phyloP scores from a whole-genome alignment of 2,329 filamentous ascomycete species.

The Alternaria angustiovoidea region DNA sequence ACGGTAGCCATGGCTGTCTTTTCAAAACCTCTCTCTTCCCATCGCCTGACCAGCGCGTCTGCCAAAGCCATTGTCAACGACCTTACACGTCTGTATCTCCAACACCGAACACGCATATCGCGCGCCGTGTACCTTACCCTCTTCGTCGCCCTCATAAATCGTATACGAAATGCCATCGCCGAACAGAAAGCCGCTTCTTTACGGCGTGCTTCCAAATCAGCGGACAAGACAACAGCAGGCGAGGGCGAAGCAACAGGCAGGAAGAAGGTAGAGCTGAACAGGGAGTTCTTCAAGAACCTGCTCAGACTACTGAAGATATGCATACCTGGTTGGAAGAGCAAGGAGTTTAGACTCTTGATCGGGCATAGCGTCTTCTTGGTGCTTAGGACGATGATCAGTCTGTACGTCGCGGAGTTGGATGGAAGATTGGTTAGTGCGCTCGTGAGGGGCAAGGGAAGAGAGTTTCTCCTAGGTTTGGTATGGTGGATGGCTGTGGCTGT shows the following conservation, averaged over 20 bases:
- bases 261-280: conserved; percentile 90
- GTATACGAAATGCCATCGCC: conserved; percentile 87
- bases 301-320: conserved; percentile 83
- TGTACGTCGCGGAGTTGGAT: conserved; percentile 96
- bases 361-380: conserved; percentile 95
- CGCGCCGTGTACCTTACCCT: conserved; percentile 52
- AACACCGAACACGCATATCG: conserved; percentile 53
- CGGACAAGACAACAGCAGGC: conserved; percentile 49
- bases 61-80: conserved; percentile 50
- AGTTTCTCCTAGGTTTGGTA: conserved; percentile 85
- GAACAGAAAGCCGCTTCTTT: conserved; percentile 88
- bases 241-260: conserved; percentile 55
- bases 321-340: conserved; percentile 87
- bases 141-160: conserved; percentile 65
- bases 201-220: conserved; percentile 59
- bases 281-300: conserved; percentile 83
- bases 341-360: conserved; percentile 83
- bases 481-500: conserved; percentile 99
- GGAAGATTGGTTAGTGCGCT: conserved; percentile 90
- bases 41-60: conserved; percentile 42
- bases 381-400: conserved; percentile 85
- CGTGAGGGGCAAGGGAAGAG: conserved; percentile 87
- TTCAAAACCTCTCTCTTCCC: conserved; percentile 49
- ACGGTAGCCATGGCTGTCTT: conserved; percentile 51
- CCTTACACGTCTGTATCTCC: conserved; percentile 49